These are phyloP conservation scores for Globisporangium middletonii DNA, from an alignment of 352 stramenopile species.

Conservation along the genomic window DNA sequence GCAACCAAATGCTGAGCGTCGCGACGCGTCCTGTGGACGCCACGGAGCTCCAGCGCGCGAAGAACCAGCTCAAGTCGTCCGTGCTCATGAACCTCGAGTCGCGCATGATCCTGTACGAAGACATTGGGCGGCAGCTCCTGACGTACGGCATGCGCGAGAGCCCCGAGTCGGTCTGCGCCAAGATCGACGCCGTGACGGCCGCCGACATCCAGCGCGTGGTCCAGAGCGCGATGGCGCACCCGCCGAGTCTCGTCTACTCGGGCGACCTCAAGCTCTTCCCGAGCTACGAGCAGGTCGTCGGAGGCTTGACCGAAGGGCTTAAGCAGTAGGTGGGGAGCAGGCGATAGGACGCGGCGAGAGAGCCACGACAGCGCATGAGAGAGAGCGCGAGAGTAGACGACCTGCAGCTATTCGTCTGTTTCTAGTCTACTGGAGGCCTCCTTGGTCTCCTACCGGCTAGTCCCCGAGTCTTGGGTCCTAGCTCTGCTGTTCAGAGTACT, in stretches of 20 bases:
- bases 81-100: conserved; percentile 99
- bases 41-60: conserved; percentile 91
- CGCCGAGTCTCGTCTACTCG: conserved; percentile 81
- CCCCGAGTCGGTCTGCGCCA: conserved; percentile 77
- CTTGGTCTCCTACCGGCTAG: neutral
- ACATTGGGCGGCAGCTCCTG: conserved; percentile 97
- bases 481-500: too few species aligned
- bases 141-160: conserved; percentile 94
- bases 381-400: too few species aligned
- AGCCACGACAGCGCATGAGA: neutral
- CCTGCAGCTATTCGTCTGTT: too few species aligned
- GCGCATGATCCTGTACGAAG: conserved; percentile 97
- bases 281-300: conserved; percentile 77
- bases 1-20: conserved; percentile 91
- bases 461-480: neutral
- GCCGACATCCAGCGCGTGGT: conserved; percentile 82
- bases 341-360: neutral
- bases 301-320: conserved; percentile 68
- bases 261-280: conserved; percentile 75
- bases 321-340: conserved; percentile 1
- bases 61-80: conserved; percentile 99
- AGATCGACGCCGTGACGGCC: conserved; percentile 87
- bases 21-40: conserved; percentile 67
- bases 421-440: too few species aligned
- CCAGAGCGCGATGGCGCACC: conserved; percentile 63